These are phyloP conservation scores for Camillea tinctor DNA, from an alignment of 2,329 filamentous ascomycete species.

Conservation along the genomic window DNA sequence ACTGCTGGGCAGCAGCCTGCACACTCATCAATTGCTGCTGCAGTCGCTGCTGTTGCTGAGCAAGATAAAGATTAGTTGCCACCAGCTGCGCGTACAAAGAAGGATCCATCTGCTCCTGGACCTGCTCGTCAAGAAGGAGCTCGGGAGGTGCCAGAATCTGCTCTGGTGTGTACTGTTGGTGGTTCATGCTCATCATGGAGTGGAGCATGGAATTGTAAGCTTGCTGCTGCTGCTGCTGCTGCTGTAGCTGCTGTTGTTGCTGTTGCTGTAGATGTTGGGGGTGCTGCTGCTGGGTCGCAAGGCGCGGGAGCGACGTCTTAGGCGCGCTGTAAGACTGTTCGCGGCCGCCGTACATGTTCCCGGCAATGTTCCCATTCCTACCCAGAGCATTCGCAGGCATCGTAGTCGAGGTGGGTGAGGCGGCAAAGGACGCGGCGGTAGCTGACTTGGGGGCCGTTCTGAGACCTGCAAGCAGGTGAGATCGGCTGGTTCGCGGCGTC, in stretches of 20 bases:
- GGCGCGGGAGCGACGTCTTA: slow-evolving; percentile 55
- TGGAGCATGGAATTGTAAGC: slow-evolving; percentile 27
- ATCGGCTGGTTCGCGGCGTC: slow-evolving; percentile 90
- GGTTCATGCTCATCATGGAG: slow-evolving; percentile 32
- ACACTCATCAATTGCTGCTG: slow-evolving; percentile 89
- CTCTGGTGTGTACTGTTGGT: slow-evolving; percentile 73
- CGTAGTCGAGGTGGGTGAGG: slow-evolving; percentile 43
- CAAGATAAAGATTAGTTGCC: slow-evolving; percentile 87
- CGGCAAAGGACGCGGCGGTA: slow-evolving; percentile 68
- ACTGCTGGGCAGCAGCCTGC: slow-evolving; percentile 79
- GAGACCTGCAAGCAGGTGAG: slow-evolving; percentile 88
- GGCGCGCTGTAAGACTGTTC: slow-evolving; percentile 48
- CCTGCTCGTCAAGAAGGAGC: slow-evolving; percentile 69
- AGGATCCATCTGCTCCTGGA: slow-evolving; percentile 77
- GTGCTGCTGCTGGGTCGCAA: slow-evolving; percentile 33
- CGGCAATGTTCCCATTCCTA: slow-evolving; percentile 44
- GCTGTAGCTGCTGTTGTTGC: slow-evolving; percentile 21
- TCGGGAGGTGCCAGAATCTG: slow-evolving; percentile 84
- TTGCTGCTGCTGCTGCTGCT: slow-evolving; percentile 27
- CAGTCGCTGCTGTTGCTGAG: slow-evolving; percentile 90
- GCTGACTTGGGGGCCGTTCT: slow-evolving; percentile 90
- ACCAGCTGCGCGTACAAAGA: slow-evolving; percentile 84
- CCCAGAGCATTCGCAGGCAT: slow-evolving; percentile 39
- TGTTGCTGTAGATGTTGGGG: slow-evolving; percentile 27
- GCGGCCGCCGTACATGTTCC: slow-evolving; percentile 45